phyloP scores from a whole-genome alignment of 2,329 filamentous ascomycete species.

The Fusarium beomiforme region DNA sequence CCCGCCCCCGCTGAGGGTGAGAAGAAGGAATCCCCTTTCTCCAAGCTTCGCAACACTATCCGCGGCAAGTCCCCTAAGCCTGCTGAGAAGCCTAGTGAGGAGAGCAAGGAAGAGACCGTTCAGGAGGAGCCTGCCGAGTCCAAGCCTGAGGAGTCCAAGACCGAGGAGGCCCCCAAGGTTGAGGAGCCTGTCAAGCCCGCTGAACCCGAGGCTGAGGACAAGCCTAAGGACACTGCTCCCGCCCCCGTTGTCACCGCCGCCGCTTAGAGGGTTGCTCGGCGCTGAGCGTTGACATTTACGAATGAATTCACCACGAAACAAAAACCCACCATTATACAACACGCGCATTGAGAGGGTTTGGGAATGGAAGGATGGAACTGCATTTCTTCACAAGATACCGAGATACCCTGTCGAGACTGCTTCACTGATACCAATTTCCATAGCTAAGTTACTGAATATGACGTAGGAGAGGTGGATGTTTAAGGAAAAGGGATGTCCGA shows the following conservation, averaged over 20 bases:
- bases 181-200: slow-evolving; percentile 62
- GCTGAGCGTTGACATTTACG: slow-evolving; percentile 43
- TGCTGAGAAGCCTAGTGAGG: slow-evolving; percentile 49
- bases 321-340: slow-evolving; percentile 40
- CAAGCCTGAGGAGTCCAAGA: slow-evolving; percentile 54
- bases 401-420: slow-evolving; percentile 66
- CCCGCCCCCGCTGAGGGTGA: slow-evolving; percentile 69
- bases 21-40: slow-evolving; percentile 66
- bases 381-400: slow-evolving; percentile 63
- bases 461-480: slow-evolving; percentile 30
- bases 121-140: slow-evolving; percentile 53
- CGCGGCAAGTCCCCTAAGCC: slow-evolving; percentile 58
- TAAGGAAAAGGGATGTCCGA: slow-evolving; percentile 26
- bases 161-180: slow-evolving; percentile 52
- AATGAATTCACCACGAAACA: slow-evolving; percentile 38
- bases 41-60: slow-evolving; percentile 68
- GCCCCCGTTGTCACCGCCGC: slow-evolving; percentile 62
- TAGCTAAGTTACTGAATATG: slow-evolving; percentile 42
- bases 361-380: slow-evolving; percentile 62
- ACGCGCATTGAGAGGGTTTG: slow-evolving; percentile 53
- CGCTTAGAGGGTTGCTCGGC: slow-evolving; percentile 54
- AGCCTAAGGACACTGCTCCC: slow-evolving; percentile 54
- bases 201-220: slow-evolving; percentile 52
- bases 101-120: slow-evolving; percentile 48
- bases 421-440: slow-evolving; percentile 56